Conservation (phyloP, 768 basidiomycete genomes). For the Leccinum aurantiacum region DNA sequence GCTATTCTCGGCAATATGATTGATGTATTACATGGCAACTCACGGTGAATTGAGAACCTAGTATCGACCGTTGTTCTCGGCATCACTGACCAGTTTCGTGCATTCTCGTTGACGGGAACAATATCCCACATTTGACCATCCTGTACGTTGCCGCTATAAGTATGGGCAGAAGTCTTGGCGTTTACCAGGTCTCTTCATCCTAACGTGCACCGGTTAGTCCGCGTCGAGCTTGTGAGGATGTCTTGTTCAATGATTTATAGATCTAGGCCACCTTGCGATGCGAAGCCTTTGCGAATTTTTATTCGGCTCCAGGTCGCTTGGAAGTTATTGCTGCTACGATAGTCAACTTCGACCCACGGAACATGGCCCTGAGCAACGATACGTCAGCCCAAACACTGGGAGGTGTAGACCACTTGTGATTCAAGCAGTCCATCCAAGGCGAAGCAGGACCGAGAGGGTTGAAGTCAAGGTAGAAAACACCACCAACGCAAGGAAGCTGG, state of each 20-base stretch:
- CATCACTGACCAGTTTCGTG: too few relatives aligned
- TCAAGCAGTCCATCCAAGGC: slow-evolving; percentile 23
- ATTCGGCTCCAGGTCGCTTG: background rate
- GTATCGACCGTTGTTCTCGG: too few relatives aligned
- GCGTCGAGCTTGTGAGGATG: too few relatives aligned
- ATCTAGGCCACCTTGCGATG: background rate
- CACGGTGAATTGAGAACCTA: too few relatives aligned
- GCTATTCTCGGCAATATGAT: too few relatives aligned
- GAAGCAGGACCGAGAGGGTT: background rate
- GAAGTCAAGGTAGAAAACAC: slow-evolving; percentile 1
- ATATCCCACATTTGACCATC: too few relatives aligned
- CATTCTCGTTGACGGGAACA: too few relatives aligned
- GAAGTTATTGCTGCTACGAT: slow-evolving; percentile 11
- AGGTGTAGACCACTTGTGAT: slow-evolving; percentile 24
- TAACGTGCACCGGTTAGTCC: too few relatives aligned
- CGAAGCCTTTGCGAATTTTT: background rate
- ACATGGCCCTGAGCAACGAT: slow-evolving; percentile 20
- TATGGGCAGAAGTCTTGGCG: too few relatives aligned
- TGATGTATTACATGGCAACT: too few relatives aligned
- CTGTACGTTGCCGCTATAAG: too few relatives aligned
- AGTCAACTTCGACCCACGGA: slow-evolving; percentile 17
- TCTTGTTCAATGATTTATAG: background rate
- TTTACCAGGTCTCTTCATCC: too few relatives aligned
- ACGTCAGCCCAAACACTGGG: slow-evolving; percentile 25
- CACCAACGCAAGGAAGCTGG: slow-evolving; percentile 13